These are phyloP conservation scores for Asterophora lycoperdoides DNA, from an alignment of 768 basidiomycete species.

Conservation along the genomic window DNA sequence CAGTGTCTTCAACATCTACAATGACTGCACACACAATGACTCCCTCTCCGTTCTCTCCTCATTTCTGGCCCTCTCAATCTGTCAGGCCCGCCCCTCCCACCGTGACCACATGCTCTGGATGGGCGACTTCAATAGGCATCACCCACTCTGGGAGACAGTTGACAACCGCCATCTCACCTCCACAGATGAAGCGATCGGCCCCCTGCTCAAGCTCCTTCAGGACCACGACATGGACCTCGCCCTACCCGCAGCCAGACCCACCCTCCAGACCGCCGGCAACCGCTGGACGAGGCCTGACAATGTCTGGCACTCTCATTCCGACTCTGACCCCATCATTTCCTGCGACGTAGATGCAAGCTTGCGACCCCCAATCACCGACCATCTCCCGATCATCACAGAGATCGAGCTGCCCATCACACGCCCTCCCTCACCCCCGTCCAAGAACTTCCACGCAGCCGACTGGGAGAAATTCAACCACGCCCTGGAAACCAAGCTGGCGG, in stretches of 20 bases:
- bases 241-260: not conserved
- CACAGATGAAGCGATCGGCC: not conserved
- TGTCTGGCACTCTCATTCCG: not conserved
- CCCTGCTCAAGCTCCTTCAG: not conserved
- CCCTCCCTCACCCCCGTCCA: not conserved
- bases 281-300: not conserved
- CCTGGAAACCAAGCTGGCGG: slow-evolving; percentile 2
- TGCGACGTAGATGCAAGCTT: not conserved
- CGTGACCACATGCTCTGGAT: no score
- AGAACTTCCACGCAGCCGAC: slow-evolving; percentile 21
- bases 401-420: slow-evolving; percentile 15
- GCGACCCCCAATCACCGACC: slow-evolving; percentile 24
- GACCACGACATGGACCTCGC: not conserved
- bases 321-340: not conserved
- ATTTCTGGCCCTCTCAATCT: not conserved
- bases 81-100: not conserved
- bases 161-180: slow-evolving; percentile 6
- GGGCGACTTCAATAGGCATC: no score
- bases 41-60: not conserved
- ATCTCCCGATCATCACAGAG: slow-evolving; percentile 26
- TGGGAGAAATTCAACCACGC: slow-evolving; percentile 18
- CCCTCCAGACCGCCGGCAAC: not conserved
- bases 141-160: slow-evolving; percentile 5
- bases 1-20: no score
- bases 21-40: slow-evolving; percentile 7